A percentile compares a stretch with the other conserved stretches of the same genome.
Conservation (phyloP, 2,329 filamentous ascomycete species). For the Paraconiothyrium brasiliense region DNA sequence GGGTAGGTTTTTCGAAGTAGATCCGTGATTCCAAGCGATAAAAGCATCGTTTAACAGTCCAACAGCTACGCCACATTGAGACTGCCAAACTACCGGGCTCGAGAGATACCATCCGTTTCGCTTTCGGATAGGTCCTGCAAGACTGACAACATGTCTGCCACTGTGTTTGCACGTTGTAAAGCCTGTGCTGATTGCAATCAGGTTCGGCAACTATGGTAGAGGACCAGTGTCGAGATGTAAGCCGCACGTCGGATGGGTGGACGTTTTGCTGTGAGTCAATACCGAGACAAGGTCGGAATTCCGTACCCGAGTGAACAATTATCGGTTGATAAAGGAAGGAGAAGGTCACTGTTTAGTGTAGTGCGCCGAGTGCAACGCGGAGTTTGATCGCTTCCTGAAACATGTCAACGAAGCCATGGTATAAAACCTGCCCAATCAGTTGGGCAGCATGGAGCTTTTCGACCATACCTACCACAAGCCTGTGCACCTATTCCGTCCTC, state of each 20-base stretch:
- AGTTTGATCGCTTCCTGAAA: too few relatives aligned
- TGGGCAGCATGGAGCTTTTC: too few relatives aligned
- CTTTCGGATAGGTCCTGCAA: not conserved
- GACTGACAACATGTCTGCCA: not conserved
- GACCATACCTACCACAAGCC: too few relatives aligned
- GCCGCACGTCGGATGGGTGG: not conserved
- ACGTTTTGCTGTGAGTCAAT: conserved; percentile 2
- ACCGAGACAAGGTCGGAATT: not conserved
- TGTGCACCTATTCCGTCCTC: too few relatives aligned
- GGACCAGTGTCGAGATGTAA: too few relatives aligned
- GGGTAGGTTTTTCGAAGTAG: not conserved
- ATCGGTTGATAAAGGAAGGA: too few relatives aligned
- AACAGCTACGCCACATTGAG: not conserved
- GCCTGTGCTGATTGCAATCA: not conserved
- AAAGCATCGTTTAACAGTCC: not conserved
- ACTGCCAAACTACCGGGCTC: not conserved
- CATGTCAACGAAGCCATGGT: too few relatives aligned
- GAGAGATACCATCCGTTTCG: not conserved
- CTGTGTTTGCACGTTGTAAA: not conserved
- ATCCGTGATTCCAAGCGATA: not conserved
- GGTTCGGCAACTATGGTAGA: not conserved
- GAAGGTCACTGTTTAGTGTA: too few relatives aligned
- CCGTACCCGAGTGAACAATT: not conserved
- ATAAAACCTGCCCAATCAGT: too few relatives aligned
- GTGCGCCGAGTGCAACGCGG: too few relatives aligned